A percentile compares a stretch with the other conserved stretches of the same genome.
Evolutionary conservation across 2,329 filamentous ascomycete genomes (phyloP).

Genomic region (Diaporthe sp.): DNA sequence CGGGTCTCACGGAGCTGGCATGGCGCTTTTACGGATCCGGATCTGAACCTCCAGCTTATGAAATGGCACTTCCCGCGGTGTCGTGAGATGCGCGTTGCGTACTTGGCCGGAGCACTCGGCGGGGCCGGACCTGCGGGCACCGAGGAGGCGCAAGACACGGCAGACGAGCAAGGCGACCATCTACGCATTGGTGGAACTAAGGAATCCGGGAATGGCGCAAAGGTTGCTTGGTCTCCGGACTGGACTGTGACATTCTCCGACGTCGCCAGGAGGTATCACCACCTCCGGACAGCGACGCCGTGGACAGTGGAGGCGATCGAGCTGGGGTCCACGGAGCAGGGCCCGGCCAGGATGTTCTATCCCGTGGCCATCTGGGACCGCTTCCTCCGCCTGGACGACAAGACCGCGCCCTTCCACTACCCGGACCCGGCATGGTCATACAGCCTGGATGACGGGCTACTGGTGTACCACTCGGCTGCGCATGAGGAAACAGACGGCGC

Average conservation of each 20-base stretch:
- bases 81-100: conserved; percentile 59
- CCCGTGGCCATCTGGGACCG: conserved; percentile 55
- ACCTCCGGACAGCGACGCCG: conserved; percentile 60
- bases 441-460: conserved; percentile 60
- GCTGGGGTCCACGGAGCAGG: conserved; percentile 41
- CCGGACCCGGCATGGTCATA: conserved; percentile 65
- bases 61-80: conserved; percentile 62
- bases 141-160: background rate
- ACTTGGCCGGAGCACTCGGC: conserved; percentile 35
- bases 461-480: conserved; percentile 57
- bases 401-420: conserved; percentile 55
- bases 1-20: conserved; percentile 62
- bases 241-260: conserved; percentile 58
- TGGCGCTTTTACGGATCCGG: conserved; percentile 58
- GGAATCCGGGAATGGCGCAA: background rate
- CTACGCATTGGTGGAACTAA: too few relatives aligned
- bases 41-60: conserved; percentile 58
- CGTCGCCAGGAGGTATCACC: conserved; percentile 65
- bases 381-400: conserved; percentile 53
- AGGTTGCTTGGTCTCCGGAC: conserved; percentile 34
- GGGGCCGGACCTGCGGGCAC: conserved; percentile 33
- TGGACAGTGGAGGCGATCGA: conserved; percentile 56
- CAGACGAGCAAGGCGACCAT: background rate
- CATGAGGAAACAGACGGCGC: conserved; percentile 21
- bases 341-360: conserved; percentile 44